phyloP scores from a whole-genome alignment of 163 green algal genomes.

The Prototheca wickerhamii region DNA sequence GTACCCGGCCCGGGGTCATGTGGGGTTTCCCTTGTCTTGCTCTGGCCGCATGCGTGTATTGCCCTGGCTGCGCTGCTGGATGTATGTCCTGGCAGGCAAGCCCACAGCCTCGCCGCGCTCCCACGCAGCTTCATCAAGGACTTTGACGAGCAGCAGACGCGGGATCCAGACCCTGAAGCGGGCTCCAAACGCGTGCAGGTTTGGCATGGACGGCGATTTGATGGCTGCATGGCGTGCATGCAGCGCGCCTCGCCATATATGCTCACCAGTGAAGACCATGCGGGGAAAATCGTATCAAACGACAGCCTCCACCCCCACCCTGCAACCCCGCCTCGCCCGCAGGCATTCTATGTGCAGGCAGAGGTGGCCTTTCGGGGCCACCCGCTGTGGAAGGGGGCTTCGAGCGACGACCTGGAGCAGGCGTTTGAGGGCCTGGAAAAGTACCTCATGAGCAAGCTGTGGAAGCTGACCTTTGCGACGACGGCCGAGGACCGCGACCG shows the following conservation, averaged over 20 bases:
- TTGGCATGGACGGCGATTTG: neutral
- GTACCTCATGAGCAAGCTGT: constrained; percentile 95
- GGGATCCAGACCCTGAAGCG: constrained; percentile 35
- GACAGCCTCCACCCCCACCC: too few relatives aligned
- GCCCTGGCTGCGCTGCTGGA: too few relatives aligned
- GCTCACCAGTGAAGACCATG: too few relatives aligned
- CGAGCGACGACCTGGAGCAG: constrained; percentile 53
- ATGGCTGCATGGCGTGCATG: too few relatives aligned
- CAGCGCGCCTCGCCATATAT: too few relatives aligned
- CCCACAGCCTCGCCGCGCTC: neutral
- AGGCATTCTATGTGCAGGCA: constrained; percentile 68
- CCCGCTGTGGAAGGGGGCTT: constrained; percentile 60
- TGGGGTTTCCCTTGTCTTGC: too few relatives aligned
- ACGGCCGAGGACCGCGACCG: constrained; percentile 57
- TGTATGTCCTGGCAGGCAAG: neutral
- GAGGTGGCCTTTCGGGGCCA: constrained; percentile 62
- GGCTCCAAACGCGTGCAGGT: constrained; percentile 54
- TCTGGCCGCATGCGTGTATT: too few relatives aligned
- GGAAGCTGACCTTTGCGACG: constrained; percentile 61
- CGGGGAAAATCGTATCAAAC: too few relatives aligned
- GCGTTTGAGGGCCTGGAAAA: constrained; percentile 90
- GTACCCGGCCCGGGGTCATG: too few relatives aligned
- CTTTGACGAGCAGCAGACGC: constrained; percentile 44
- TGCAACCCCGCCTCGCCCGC: constrained; percentile 16
- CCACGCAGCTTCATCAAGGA: constrained; percentile 72